Conservation (phyloP, 768 basidiomycete genomes). For the Tylopilus cervinicoccineus region DNA sequence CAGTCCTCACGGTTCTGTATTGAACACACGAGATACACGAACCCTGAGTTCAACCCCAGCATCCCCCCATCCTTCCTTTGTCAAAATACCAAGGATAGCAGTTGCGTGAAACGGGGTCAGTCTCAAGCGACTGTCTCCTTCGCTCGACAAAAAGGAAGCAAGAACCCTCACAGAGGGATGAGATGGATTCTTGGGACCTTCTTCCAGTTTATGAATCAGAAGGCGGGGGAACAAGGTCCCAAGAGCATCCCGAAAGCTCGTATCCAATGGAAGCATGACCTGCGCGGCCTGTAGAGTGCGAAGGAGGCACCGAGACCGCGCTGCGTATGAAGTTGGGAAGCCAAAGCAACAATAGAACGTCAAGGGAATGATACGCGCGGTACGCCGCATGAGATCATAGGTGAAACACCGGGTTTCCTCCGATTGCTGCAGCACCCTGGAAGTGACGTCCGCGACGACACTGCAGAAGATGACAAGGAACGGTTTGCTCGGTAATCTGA, state of each 20-base stretch:
- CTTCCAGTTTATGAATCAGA: constrained; percentile 38
- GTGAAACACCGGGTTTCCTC: constrained; percentile 48
- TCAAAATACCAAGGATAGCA: constrained; percentile 37
- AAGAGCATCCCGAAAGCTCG: constrained; percentile 28
- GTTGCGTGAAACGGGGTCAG: constrained; percentile 28
- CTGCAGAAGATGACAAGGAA: constrained; percentile 47
- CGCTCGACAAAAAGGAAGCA: constrained; percentile 20
- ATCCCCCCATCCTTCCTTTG: constrained; percentile 38
- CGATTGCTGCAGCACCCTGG: constrained; percentile 39
- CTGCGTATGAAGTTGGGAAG: constrained; percentile 30
- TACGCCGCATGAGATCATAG: constrained; percentile 41
- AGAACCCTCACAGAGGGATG: constrained; percentile 13
- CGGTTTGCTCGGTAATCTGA: constrained; percentile 36
- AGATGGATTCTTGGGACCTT: constrained; percentile 32
- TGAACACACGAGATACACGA: constrained; percentile 14
- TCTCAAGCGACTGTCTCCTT: constrained; percentile 27
- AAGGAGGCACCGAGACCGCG: constrained; percentile 38
- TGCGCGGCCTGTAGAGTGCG: constrained; percentile 36
- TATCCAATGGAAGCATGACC: constrained; percentile 20
- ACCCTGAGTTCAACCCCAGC: constrained; percentile 30
- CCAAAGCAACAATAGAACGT: constrained; percentile 42
- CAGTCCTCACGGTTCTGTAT: constrained; percentile 1
- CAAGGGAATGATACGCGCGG: constrained; percentile 36
- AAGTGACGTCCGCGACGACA: constrained; percentile 42
- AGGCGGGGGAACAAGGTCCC: constrained; percentile 27